Conservation (phyloP, 139 green algal species). For the Volvox reticuliferus region DNA sequence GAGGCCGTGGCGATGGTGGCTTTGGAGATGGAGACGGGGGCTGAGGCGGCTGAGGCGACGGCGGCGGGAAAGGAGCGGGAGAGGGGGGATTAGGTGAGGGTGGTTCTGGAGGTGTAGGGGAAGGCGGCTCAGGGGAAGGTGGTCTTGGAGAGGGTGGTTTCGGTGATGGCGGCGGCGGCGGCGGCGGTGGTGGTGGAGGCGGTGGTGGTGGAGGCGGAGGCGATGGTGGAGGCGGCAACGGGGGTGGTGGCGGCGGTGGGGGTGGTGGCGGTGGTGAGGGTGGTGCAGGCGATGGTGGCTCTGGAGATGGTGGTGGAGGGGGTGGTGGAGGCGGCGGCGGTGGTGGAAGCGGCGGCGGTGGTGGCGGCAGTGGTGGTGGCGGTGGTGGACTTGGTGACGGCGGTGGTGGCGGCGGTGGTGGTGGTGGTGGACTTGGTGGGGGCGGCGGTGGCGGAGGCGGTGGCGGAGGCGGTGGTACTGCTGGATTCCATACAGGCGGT, state of each 20-base stretch:
- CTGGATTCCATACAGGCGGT: background rate
- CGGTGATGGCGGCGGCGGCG: background rate
- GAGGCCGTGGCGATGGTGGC: background rate
- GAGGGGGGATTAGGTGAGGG: background rate
- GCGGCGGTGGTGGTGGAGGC: background rate
- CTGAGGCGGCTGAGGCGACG: background rate
- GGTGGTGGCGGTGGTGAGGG: background rate
- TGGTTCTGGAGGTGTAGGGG: background rate
- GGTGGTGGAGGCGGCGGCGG: background rate
- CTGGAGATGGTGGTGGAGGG: background rate
- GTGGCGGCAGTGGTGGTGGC: background rate
- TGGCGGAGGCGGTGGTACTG: background rate
- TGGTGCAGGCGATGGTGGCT: background rate
- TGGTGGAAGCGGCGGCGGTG: background rate
- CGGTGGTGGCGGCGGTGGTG: background rate
- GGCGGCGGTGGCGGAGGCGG: background rate
- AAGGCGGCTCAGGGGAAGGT: background rate
- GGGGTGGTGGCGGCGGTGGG: background rate
- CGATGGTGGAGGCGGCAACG: background rate
- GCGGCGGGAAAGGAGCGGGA: background rate
- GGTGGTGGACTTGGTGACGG: background rate
- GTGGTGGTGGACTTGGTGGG: background rate
- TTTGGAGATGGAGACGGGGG: background rate
- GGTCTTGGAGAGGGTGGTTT: background rate
- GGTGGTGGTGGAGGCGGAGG: background rate